Evolutionary conservation across 2,329 filamentous ascomycete genomes (phyloP).

Genomic region (Alternaria rosae): DNA sequence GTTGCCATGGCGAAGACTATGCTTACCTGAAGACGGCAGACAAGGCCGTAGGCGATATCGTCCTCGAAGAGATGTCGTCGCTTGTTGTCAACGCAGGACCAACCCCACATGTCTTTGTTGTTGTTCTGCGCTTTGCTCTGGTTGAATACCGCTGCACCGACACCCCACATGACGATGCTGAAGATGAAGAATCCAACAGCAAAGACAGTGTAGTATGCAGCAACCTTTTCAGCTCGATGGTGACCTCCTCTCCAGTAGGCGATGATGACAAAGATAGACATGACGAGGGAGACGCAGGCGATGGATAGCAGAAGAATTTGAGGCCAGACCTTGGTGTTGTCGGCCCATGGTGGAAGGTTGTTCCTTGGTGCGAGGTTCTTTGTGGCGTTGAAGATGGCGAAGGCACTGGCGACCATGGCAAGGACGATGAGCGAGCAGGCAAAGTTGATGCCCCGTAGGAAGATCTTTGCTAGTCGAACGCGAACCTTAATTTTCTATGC

Average conservation of each 20-base stretch:
- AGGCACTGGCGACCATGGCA: slow-evolving; percentile 85
- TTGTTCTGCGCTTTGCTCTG: slow-evolving; percentile 74
- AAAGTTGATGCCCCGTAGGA: slow-evolving; percentile 95
- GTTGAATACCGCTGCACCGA: slow-evolving; percentile 85
- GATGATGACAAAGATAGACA: slow-evolving; percentile 81
- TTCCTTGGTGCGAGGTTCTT: slow-evolving; percentile 76
- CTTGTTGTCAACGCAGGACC: slow-evolving; percentile 92
- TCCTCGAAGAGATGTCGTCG: slow-evolving; percentile 78
- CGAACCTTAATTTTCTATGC: slow-evolving; percentile 87
- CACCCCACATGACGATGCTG: slow-evolving; percentile 89
- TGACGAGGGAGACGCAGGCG: slow-evolving; percentile 78
- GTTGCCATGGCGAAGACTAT: not conserved
- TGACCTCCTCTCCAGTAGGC: slow-evolving; percentile 92
- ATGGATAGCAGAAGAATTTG: slow-evolving; percentile 84
- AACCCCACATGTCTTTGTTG: slow-evolving; percentile 95
- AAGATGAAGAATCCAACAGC: slow-evolving; percentile 93
- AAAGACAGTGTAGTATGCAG: slow-evolving; percentile 94
- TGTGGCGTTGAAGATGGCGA: slow-evolving; percentile 92
- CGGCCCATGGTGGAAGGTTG: slow-evolving; percentile 84
- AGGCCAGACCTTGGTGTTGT: slow-evolving; percentile 82
- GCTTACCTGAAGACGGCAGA: slow-evolving; percentile 84
- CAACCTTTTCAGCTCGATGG: slow-evolving; percentile 86
- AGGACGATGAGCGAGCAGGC: slow-evolving; percentile 95
- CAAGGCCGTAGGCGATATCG: slow-evolving; percentile 84
- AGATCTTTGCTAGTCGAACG: slow-evolving; percentile 91